Evolutionary conservation across 495 filamentous ascomycete species (phyloP).

Genomic region (Penicillium angulare): DNA sequence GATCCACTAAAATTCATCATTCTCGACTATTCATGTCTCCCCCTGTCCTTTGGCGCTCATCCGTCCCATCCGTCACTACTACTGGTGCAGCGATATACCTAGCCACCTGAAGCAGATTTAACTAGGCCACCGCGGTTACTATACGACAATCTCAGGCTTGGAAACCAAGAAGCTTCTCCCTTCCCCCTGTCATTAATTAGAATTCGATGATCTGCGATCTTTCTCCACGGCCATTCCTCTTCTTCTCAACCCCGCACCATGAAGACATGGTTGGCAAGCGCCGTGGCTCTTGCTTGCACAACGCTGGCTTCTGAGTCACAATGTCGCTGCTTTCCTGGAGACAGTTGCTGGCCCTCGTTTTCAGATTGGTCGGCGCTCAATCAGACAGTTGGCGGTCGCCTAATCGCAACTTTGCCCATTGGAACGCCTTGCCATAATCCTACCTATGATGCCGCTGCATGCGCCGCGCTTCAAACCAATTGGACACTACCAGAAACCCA

Average conservation of each 20-base stretch:
- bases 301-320: conserved; percentile 10
- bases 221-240: conserved; percentile 6
- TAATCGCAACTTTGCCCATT: conserved; percentile 43
- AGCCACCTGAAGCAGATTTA: too few relatives aligned
- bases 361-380: conserved; percentile 43
- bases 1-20: too few relatives aligned
- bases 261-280: conserved; percentile 32
- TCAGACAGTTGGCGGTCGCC: conserved; percentile 33
- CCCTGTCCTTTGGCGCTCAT: too few relatives aligned
- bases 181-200: not conserved
- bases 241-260: conserved; percentile 17
- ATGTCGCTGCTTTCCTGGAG: conserved; percentile 28
- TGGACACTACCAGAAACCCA: conserved; percentile 27
- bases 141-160: too few relatives aligned
- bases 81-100: too few relatives aligned
- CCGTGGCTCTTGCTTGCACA: conserved; percentile 20
- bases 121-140: too few relatives aligned
- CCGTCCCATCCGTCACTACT: too few relatives aligned
- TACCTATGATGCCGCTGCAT: conserved; percentile 30
- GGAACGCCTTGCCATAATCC: conserved; percentile 44
- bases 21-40: too few relatives aligned
- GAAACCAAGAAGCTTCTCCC: not conserved
- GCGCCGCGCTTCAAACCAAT: conserved; percentile 19
- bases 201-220: not conserved
- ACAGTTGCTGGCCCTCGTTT: conserved; percentile 45